Conservation (phyloP, 371 early-diverging fungal genomes). For the Apophysomyces trapeziformis region DNA sequence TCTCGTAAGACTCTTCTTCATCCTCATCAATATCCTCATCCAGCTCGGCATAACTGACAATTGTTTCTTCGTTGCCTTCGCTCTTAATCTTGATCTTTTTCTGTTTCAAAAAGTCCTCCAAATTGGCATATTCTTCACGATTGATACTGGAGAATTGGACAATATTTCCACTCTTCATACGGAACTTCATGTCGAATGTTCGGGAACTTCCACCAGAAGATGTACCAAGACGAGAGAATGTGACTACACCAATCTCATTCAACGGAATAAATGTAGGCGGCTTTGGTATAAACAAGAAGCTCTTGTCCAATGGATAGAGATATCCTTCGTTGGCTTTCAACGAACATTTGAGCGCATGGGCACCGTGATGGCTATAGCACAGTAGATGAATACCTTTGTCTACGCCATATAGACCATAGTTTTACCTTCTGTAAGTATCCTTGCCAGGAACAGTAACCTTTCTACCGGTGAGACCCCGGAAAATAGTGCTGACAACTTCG, state of each 20-base stretch:
- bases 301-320: conserved; percentile 94
- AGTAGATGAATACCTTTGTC: background rate
- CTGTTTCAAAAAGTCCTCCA: conserved; percentile 79
- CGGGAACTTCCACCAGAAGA: conserved; percentile 68
- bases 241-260: conserved; percentile 85
- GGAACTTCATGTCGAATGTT: conserved; percentile 95
- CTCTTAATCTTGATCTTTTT: conserved; percentile 87
- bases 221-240: conserved; percentile 89
- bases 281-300: conserved; percentile 96
- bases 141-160: conserved; percentile 86
- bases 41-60: conserved; percentile 65
- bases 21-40: conserved; percentile 66
- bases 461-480: conserved; percentile 83
- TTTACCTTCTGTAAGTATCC: conserved; percentile 49
- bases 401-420: background rate
- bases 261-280: conserved; percentile 90
- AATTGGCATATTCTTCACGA: conserved; percentile 85
- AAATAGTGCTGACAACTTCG: conserved; percentile 91
- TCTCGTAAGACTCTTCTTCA: conserved; percentile 29
- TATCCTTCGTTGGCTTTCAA: conserved; percentile 98
- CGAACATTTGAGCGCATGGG: conserved; percentile 93
- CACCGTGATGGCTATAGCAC: conserved; percentile 65
- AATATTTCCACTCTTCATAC: conserved; percentile 80
- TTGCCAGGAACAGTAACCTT: conserved; percentile 78
- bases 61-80: conserved; percentile 68